Conservation (phyloP, 108 stramenopile genomes). For the Schizochytrium sp. region DNA sequence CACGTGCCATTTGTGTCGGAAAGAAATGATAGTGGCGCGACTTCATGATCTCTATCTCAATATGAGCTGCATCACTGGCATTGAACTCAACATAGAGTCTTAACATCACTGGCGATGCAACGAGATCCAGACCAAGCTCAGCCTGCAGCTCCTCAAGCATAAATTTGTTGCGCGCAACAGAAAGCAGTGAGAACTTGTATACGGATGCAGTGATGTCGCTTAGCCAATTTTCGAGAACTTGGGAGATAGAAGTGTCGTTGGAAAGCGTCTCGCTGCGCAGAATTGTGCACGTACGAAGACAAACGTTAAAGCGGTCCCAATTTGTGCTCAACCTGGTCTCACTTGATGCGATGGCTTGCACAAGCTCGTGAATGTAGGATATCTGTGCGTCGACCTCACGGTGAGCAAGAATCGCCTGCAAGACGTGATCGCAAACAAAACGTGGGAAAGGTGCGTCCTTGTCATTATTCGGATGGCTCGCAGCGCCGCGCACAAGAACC, state of each 20-base stretch:
- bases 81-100: constrained; percentile 19
- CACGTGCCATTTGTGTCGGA: constrained; percentile 26
- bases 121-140: constrained; percentile 23
- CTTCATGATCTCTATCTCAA: constrained; percentile 14
- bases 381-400: neutral
- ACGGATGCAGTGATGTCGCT: neutral
- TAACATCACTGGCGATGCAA: neutral
- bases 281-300: constrained; percentile 23
- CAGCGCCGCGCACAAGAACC: constrained; percentile 41
- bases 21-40: constrained; percentile 29
- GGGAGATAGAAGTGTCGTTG: neutral
- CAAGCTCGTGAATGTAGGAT: neutral
- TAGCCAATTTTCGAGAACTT: neutral
- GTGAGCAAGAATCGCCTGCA: neutral
- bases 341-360: neutral
- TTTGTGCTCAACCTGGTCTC: neutral
- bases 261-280: constrained; percentile 25
- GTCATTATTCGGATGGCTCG: constrained; percentile 34
- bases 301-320: constrained; percentile 59
- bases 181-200: constrained; percentile 9
- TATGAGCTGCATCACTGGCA: neutral
- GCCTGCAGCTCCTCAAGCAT: neutral
- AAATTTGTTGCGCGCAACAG: neutral
- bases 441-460: neutral
- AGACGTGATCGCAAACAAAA: constrained; percentile 58